A percentile compares a stretch with the other conserved stretches of the same genome.
These are phyloP conservation scores for Chiua sp. DNA, from an alignment of 1,284 basidiomycete genomes.

Conservation along the genomic window DNA sequence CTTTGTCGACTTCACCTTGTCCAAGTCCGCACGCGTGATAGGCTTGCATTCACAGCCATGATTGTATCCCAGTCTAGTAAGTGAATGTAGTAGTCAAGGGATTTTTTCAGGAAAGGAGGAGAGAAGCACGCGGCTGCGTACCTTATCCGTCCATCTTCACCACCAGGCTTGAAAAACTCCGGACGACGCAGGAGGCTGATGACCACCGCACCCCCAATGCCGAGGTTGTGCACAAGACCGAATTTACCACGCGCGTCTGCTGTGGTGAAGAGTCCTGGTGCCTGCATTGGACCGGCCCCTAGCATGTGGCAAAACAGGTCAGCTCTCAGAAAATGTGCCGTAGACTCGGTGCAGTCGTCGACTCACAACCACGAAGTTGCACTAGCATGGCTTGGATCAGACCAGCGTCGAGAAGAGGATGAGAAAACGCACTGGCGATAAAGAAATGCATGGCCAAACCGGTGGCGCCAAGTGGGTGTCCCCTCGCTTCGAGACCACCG, in stretches of 20 bases:
- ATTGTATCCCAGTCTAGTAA: slow-evolving; percentile 75
- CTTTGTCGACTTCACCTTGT: slow-evolving; percentile 75
- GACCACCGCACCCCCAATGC: slow-evolving; percentile 81
- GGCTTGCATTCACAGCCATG: slow-evolving; percentile 72
- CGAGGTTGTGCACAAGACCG: slow-evolving; percentile 85
- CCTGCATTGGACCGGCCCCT: slow-evolving; percentile 88
- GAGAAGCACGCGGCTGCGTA: too few relatives aligned
- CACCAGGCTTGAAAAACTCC: slow-evolving; percentile 69
- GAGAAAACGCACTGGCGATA: slow-evolving; percentile 67
- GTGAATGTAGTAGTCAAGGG: not conserved
- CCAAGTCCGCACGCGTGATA: slow-evolving; percentile 65
- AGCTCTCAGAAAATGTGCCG: not conserved
- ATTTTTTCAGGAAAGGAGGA: too few relatives aligned
- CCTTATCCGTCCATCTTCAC: slow-evolving; percentile 70
- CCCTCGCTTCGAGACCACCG: slow-evolving; percentile 88
- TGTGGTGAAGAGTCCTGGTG: slow-evolving; percentile 66
- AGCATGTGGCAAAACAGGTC: slow-evolving; percentile 2
- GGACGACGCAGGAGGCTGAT: slow-evolving; percentile 76
- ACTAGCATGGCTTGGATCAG: slow-evolving; percentile 44
- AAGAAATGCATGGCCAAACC: slow-evolving; percentile 91
- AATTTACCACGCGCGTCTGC: slow-evolving; percentile 74
- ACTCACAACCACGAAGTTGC: slow-evolving; percentile 75
- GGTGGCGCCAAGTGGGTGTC: slow-evolving; percentile 85
- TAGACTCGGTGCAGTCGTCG: too few relatives aligned
- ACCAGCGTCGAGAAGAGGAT: not conserved